Percentiles rank a stretch among this genome's conserved stretches.
Evolutionary conservation across 2,329 filamentous ascomycete species (phyloP).

Genomic region (Ophidiomyces ophidiicola): DNA sequence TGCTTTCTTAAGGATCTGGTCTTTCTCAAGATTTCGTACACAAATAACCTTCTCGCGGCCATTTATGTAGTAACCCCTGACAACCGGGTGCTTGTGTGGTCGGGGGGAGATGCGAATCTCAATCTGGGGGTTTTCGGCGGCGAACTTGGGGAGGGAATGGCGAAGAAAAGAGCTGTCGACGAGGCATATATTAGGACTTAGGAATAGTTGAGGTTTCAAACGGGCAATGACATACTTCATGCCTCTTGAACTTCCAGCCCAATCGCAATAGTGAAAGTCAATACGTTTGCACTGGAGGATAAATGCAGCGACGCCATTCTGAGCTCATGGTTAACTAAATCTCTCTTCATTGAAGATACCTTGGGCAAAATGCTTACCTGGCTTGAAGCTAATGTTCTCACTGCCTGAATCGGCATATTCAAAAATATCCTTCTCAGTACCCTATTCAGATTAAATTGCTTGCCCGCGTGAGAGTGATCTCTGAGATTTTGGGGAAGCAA

Average conservation of each 20-base stretch:
- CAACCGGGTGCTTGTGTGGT: conserved; percentile 76
- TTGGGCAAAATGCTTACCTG: conserved; percentile 36
- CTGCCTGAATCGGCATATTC: conserved; percentile 38
- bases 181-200: conserved; percentile 1
- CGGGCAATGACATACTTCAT: conserved; percentile 61
- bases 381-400: conserved; percentile 44
- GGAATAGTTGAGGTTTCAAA: conserved; percentile 5
- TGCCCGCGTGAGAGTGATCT: background rate
- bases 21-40: conserved; percentile 70
- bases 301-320: conserved; percentile 97
- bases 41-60: conserved; percentile 74
- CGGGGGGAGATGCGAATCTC: conserved; percentile 86
- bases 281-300: conserved; percentile 93
- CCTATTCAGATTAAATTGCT: background rate
- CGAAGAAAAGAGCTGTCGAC: conserved; percentile 62
- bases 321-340: conserved; percentile 13
- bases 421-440: conserved; percentile 11
- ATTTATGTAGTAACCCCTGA: conserved; percentile 87
- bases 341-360: background rate
- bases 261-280: conserved; percentile 96
- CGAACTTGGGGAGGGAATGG: conserved; percentile 63
- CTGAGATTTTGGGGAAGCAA: conserved; percentile 6
- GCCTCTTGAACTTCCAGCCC: conserved; percentile 79
- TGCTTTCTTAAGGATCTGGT: conserved; percentile 71
- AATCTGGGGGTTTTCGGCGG: conserved; percentile 68